Evolutionary conservation across 164 flowering plant genomes (phyloP).

Genomic region (Tetracentron sinense): DNA sequence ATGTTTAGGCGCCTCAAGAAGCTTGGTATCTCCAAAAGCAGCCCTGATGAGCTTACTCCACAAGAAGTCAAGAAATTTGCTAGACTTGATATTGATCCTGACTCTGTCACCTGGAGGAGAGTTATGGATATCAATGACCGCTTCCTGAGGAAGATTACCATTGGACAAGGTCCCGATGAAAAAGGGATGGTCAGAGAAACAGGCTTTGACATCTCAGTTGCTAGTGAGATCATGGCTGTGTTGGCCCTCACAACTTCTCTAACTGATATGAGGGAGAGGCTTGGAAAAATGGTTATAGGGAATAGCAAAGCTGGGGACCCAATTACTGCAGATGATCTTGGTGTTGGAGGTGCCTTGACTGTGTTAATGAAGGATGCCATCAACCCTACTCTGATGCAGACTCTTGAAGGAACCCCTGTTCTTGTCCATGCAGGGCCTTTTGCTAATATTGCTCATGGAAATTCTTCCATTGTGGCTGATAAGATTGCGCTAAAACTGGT

Average conservation of each 20-base stretch:
- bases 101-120: conserved; percentile 90
- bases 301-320: conserved; percentile 94
- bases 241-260: conserved; percentile 93
- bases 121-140: conserved; percentile 98
- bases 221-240: conserved; percentile 99
- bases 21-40: conserved; percentile 75
- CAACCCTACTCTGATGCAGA: conserved; percentile 96
- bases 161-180: conserved; percentile 98
- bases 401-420: conserved; percentile 97
- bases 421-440: conserved; percentile 99
- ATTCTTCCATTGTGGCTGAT: conserved; percentile 92
- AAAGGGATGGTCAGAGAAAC: conserved; percentile 97
- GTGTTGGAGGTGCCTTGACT: conserved; percentile 93
- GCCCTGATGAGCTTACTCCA: conserved; percentile 82
- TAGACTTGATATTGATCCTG: conserved; percentile 93
- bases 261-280: conserved; percentile 93
- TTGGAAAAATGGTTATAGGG: conserved; percentile 93
- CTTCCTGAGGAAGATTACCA: conserved; percentile 78
- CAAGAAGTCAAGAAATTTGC: conserved; percentile 77
- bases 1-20: conserved; percentile 87
- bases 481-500: conserved; percentile 91
- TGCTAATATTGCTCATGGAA: conserved; percentile 99
- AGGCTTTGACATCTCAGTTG: conserved; percentile 98
- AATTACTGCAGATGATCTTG: conserved; percentile 95
- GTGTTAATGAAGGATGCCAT: conserved; percentile 98